Conservation (phyloP, 1,284 basidiomycete species). For the Leccinum griseonigrum region DNA sequence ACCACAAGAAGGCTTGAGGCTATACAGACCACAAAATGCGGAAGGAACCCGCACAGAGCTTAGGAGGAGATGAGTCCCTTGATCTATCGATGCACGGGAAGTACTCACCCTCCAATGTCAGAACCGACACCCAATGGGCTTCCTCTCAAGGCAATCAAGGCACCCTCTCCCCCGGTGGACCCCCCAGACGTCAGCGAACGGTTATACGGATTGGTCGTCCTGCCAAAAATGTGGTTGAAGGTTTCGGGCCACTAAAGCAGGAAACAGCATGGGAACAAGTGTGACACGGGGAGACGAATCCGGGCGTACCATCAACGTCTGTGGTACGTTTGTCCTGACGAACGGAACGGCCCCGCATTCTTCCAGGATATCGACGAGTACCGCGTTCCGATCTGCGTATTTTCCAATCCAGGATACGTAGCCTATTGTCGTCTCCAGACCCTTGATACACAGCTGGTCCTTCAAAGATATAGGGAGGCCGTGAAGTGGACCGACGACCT, state of each 20-base stretch:
- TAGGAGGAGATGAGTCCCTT: neutral
- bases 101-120: conserved; percentile 61
- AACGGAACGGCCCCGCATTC: conserved; percentile 65
- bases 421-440: conserved; percentile 53
- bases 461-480: conserved; percentile 64
- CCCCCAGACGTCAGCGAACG: conserved; percentile 53
- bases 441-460: conserved; percentile 55
- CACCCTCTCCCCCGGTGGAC: conserved; percentile 66
- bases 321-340: conserved; percentile 70
- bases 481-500: conserved; percentile 55
- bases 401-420: conserved; percentile 69
- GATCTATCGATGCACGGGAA: neutral
- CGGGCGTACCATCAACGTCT: conserved; percentile 56
- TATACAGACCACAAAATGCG: conserved; percentile 64
- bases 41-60: conserved; percentile 74
- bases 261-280: neutral
- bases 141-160: conserved; percentile 54
- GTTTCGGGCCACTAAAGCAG: conserved; percentile 56
- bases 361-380: conserved; percentile 57
- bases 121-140: conserved; percentile 65
- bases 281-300: neutral
- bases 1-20: conserved; percentile 66
- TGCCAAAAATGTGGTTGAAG: conserved; percentile 63
- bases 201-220: conserved; percentile 66
- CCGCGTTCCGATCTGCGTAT: conserved; percentile 50